Evolutionary conservation across 306 rosid genomes (phyloP), one percentile per base, ranked within the genome.

Genomic region (Vicia faba): DNA sequence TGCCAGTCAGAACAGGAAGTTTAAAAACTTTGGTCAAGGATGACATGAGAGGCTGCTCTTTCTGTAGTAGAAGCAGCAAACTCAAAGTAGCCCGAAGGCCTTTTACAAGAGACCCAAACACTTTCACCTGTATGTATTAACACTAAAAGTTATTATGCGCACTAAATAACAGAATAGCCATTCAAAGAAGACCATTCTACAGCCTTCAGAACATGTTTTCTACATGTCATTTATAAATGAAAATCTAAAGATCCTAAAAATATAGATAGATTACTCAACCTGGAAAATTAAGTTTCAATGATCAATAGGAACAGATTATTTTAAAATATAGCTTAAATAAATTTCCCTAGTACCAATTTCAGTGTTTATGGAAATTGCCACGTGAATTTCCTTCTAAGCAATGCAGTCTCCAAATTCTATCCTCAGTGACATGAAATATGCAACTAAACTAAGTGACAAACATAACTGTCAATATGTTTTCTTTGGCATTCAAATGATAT

Each of bases 81-180:
- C 81, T 85, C 80, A 89, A 60, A 75, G 84, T 91, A 75, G 79
- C 70, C 67, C 96, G 88, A 75, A 92, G 87, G 78, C 98, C 96
- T 79, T 83, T 92, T 64, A 87, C 91, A 66, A 92, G 87, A 55
- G 87, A 83, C 50, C 96, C 98, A 75, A 92, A 92, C 53, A 74
- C 73, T 82, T 88, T 92, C 68, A 92, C 96, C 98, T 92, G 88
- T 65, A 81, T 61, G 50, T 39, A 61, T 61, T 39, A 73, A 70
- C 35, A 68, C 41, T 44, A 12, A 70, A 77, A 66, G 40, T 71
- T 46, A 72, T 41, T 19, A 11, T 29, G 46, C 25, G 46, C 68
- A 66, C 36, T 26, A 65, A 39, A 54, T 25, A 61, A 61, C 26
- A 73, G 3, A 54, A 20, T 57, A 70, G 53, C 5, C 20, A 49